These are phyloP conservation scores for Triangularia verruculosa DNA, from an alignment of 2,329 filamentous ascomycete species.

Conservation along the genomic window DNA sequence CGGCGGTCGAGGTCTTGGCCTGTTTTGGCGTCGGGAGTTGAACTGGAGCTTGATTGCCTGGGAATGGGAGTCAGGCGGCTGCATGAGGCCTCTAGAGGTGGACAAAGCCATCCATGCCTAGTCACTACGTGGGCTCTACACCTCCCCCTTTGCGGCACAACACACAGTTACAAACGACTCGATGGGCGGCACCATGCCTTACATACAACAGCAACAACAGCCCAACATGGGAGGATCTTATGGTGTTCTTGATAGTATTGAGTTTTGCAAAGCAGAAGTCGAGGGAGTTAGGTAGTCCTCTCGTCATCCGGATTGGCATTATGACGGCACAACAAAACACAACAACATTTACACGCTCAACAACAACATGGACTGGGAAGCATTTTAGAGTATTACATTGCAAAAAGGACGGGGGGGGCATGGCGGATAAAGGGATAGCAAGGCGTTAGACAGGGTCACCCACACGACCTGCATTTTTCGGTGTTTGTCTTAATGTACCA, in stretches of 20 bases:
- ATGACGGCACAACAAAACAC: conserved; percentile 13
- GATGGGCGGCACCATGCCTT: not conserved
- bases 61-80: conserved; percentile 61
- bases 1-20: conserved; percentile 60
- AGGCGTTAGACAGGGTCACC: not conserved
- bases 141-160: not conserved
- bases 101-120: conserved; percentile 50
- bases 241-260: conserved; percentile 5
- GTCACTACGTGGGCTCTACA: not conserved
- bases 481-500: not conserved
- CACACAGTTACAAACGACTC: not conserved
- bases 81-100: conserved; percentile 38
- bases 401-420: conserved; percentile 7
- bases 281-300: conserved; percentile 53
- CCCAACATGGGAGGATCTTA: conserved; percentile 1
- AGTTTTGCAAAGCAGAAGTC: conserved; percentile 33
- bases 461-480: not conserved
- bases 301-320: conserved; percentile 28
- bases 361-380: conserved; percentile 14
- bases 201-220: not conserved
- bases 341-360: not conserved
- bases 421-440: not conserved
- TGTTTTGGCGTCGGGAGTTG: conserved; percentile 72
- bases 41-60: conserved; percentile 84
- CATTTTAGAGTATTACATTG: conserved; percentile 21